phyloP scores from a whole-genome alignment of 306 rosid species.

The Cicer pinnatifidum region DNA sequence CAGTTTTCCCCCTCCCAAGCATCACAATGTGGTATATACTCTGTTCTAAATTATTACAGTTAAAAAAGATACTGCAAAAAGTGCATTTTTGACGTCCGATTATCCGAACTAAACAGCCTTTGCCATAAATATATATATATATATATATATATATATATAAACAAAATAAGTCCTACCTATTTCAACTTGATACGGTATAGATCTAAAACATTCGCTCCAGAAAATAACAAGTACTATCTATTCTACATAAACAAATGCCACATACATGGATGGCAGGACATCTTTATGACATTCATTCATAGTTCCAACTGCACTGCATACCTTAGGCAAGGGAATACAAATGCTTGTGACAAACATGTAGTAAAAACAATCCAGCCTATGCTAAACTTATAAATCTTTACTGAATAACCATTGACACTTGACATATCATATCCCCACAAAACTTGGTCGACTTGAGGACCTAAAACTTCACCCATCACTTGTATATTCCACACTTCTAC shows the following conservation, averaged over 20 bases:
- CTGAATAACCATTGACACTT: conserved; percentile 38
- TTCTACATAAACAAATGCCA: background rate
- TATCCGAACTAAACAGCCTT: background rate
- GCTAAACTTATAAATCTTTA: conserved; percentile 36
- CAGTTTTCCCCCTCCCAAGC: too few relatives aligned
- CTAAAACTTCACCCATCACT: conserved; percentile 53
- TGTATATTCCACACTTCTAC: conserved; percentile 58
- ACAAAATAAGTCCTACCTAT: background rate
- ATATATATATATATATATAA: background rate
- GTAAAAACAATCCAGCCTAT: conserved; percentile 47
- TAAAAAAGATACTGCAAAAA: too few relatives aligned
- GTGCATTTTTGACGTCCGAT: too few relatives aligned
- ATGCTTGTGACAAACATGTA: conserved; percentile 16
- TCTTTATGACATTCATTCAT: conserved; percentile 33
- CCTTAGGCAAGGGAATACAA: conserved; percentile 23
- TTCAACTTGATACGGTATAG: background rate
- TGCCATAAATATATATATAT: background rate
- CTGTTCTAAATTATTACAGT: too few relatives aligned
- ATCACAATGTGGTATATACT: too few relatives aligned
- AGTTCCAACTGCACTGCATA: conserved; percentile 21
- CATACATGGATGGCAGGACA: conserved; percentile 26
- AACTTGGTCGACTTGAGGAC: conserved; percentile 34
- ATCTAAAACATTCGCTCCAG: conserved; percentile 17
- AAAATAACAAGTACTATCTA: background rate
- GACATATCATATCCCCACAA: conserved; percentile 46